Base-by-base conservation (phyloP, 495 filamentous ascomycete species). In the Daldinia concentrica region DNA sequence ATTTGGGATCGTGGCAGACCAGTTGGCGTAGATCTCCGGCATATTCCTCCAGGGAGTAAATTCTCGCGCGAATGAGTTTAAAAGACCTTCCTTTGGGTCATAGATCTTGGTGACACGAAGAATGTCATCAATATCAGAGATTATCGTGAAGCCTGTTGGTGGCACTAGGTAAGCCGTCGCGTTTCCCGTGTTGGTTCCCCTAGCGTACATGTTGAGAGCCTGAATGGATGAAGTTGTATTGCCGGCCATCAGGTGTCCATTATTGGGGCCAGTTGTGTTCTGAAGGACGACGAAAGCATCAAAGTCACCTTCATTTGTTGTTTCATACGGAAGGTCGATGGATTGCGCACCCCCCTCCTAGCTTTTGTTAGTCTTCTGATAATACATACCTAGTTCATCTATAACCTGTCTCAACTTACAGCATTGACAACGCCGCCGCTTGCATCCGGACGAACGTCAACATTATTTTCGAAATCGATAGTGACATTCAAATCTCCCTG, bases 41-140 rank as follows among this genome's bases (percentile, higher is more conserved):
- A 94, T 94, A 75, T 94, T 88, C 80, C 90, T 78, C 92, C 92
- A 94, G 0, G 87, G 84, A 0, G 80, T 83, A 79, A 90, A 94
- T 1, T 89, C 82, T 8, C 88, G 85, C 0, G 91, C 91, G 69
- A 94, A 94, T 5, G 90, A 89, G 78, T 94, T 94, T 15, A 93
- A 81, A 0, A 94, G 80, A 17, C 92, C 91, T 75, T 93, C 81
- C 63, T 86, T 82, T 0, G 91, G 92, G 41, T 90, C 75, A 78
- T 92, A 94, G 79, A 94, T 94, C 78, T 92, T 91, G 54, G 92
- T 94, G n/a, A 93, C 79, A 29, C 92, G 89, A 0, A 94, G 86
- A 69, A 93, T 92, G 77, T 94, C 92, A 64, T 93, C 91, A 68
- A 93, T 91, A 71, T 94, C 91, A 30, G 87, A 90, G 62, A 93